A percentile compares a stretch with the other conserved stretches of the same genome.
Conservation (phyloP, 805 yeast genomes). For the Teunomyces panamensis region DNA sequence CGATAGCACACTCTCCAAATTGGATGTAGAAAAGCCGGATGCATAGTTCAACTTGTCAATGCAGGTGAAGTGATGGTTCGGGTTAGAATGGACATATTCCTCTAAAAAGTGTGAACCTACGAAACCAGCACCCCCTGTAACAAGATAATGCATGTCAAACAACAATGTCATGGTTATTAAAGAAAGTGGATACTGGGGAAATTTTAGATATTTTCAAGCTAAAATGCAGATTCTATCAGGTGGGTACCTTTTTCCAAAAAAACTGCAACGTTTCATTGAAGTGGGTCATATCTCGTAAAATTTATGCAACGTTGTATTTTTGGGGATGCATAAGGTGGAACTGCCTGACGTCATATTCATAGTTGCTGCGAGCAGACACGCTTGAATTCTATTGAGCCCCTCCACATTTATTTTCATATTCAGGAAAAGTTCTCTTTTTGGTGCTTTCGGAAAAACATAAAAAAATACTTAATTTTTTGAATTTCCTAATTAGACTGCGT, state of each 20-base stretch:
- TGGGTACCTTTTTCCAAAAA: background rate
- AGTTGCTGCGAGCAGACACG: background rate
- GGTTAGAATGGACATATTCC: slow-evolving; percentile 26
- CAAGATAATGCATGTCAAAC: slow-evolving; percentile 26
- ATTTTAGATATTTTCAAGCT: background rate
- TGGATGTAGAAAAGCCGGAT: slow-evolving; percentile 27
- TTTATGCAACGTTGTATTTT: slow-evolving; percentile 11
- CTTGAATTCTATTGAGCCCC: background rate
- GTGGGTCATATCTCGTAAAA: background rate
- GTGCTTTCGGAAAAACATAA: background rate
- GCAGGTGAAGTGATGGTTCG: slow-evolving; percentile 36
- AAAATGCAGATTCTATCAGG: background rate
- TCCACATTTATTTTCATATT: background rate
- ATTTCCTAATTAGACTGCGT: background rate
- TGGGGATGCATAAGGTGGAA: background rate
- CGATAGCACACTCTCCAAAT: slow-evolving; percentile 9
- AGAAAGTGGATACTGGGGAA: background rate
- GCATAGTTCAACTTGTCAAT: slow-evolving; percentile 49
- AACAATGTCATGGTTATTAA: background rate
- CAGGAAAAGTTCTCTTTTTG: background rate
- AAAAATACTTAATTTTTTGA: background rate
- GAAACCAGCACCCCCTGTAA: slow-evolving; percentile 60
- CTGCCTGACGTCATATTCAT: background rate
- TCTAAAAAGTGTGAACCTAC: slow-evolving; percentile 50
- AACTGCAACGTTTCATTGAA: background rate